These are phyloP conservation scores for Globisporangium lucens DNA, from an alignment of 352 stramenopile genomes.

Conservation along the genomic window DNA sequence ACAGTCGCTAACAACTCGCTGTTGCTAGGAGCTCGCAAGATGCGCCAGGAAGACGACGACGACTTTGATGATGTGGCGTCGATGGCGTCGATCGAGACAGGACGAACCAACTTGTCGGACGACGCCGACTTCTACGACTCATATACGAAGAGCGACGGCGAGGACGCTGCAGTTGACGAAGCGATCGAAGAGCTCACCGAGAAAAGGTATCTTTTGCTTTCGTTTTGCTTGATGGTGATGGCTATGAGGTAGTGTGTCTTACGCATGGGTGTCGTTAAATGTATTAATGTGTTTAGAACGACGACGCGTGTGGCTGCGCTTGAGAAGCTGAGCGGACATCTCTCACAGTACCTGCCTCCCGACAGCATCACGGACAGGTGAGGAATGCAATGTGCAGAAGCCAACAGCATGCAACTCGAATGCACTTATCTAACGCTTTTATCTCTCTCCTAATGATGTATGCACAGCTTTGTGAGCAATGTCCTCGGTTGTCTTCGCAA, in stretches of 20 bases:
- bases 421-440: background rate
- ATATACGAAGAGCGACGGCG: constrained; percentile 52
- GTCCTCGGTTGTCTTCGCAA: constrained; percentile 65
- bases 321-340: constrained; percentile 52
- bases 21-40: constrained; percentile 38
- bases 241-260: background rate
- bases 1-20: constrained; percentile 10
- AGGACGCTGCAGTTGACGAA: constrained; percentile 69
- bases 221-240: background rate
- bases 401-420: background rate
- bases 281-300: constrained; percentile 30
- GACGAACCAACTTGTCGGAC: constrained; percentile 55
- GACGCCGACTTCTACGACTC: constrained; percentile 69
- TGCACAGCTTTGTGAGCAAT: constrained; percentile 63
- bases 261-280: background rate
- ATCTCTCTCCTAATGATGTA: no score
- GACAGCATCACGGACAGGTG: constrained; percentile 76
- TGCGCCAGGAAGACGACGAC: constrained; percentile 61
- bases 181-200: constrained; percentile 77
- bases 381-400: background rate
- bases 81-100: constrained; percentile 67
- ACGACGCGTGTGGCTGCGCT: constrained; percentile 72
- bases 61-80: constrained; percentile 67
- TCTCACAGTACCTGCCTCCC: constrained; percentile 66
- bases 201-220: constrained; percentile 43